A percentile compares a stretch with the other conserved stretches of the same genome.
These are phyloP conservation scores for Novymonas esmeraldas DNA, from an alignment of 208 protist species.

Conservation along the genomic window DNA sequence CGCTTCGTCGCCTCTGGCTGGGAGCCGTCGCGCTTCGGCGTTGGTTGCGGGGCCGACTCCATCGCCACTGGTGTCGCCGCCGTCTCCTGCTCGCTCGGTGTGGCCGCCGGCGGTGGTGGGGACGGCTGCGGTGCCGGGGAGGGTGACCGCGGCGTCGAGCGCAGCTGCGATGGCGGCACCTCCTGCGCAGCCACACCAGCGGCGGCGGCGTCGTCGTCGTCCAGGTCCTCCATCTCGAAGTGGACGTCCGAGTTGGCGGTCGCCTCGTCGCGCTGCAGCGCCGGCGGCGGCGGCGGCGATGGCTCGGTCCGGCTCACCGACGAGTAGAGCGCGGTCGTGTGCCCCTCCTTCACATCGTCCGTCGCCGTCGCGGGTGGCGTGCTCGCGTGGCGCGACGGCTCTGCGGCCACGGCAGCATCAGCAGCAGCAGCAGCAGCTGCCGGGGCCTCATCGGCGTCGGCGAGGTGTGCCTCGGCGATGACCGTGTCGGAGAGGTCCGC, in stretches of 20 bases:
- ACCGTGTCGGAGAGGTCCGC: not conserved
- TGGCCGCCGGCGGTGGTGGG: not conserved
- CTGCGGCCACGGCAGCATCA: not conserved
- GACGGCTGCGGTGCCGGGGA: not conserved
- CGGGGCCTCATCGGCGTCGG: not conserved
- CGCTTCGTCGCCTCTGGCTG: not conserved
- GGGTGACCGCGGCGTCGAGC: not conserved
- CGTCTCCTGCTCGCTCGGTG: not conserved
- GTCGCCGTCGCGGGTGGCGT: not conserved
- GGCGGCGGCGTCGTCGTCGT: not conserved
- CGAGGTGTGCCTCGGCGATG: not conserved
- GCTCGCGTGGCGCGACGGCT: not conserved
- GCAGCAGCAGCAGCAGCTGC: not conserved
- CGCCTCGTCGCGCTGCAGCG: not conserved
- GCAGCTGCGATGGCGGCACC: conserved; percentile 8
- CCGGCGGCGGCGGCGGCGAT: not conserved
- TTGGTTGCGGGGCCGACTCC: conserved; percentile 13
- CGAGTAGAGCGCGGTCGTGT: not conserved
- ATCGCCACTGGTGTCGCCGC: conserved; percentile 3
- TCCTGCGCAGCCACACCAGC: not conserved
- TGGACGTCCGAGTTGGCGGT: not conserved
- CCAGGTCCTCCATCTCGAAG: not conserved
- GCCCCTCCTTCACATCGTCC: not conserved
- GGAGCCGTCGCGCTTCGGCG: conserved; percentile 7
- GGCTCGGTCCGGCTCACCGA: not conserved